phyloP scores from a whole-genome alignment of 2,329 filamentous ascomycete genomes.

The Aureobasidium sp. region DNA sequence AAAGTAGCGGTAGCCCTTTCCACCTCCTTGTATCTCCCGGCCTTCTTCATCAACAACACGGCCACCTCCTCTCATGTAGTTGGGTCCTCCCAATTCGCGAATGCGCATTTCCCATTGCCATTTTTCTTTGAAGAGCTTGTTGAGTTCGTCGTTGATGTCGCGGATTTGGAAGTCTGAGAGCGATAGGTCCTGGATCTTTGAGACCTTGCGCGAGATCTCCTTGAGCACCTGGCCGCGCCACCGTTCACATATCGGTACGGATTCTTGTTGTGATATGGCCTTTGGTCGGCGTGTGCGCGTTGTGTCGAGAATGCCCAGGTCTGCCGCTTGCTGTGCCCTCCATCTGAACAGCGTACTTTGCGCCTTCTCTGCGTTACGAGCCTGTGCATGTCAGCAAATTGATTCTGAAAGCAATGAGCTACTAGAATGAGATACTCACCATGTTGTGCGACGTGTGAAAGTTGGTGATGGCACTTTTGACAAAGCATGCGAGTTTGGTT shows the following conservation, averaged over 20 bases:
- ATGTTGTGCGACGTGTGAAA: background rate
- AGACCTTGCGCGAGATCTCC: constrained; percentile 93
- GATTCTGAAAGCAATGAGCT: background rate
- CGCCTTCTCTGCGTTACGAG: constrained; percentile 95
- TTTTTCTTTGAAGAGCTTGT: constrained; percentile 97
- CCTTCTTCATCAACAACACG: constrained; percentile 48
- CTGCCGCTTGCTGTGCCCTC: constrained; percentile 90
- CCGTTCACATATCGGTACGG: constrained; percentile 84
- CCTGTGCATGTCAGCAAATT: constrained; percentile 41
- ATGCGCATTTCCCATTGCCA: constrained; percentile 99
- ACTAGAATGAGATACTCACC: background rate
- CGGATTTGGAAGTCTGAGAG: constrained; percentile 96
- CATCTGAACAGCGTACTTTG: constrained; percentile 78
- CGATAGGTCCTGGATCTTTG: constrained; percentile 82
- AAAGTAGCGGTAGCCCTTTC: constrained; percentile 91
- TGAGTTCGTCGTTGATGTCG: constrained; percentile 98
- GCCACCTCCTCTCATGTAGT: constrained; percentile 72
- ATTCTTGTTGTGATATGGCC: constrained; percentile 76
- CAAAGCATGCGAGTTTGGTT: background rate
- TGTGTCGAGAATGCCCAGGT: constrained; percentile 91
- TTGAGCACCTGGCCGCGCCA: constrained; percentile 97
- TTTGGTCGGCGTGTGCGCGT: constrained; percentile 84
- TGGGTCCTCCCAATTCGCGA: constrained; percentile 87
- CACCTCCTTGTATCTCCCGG: constrained; percentile 53
- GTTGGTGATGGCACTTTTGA: background rate